Conservation (phyloP, 176 grass and related monocot species). For the Bromus sterilis region DNA sequence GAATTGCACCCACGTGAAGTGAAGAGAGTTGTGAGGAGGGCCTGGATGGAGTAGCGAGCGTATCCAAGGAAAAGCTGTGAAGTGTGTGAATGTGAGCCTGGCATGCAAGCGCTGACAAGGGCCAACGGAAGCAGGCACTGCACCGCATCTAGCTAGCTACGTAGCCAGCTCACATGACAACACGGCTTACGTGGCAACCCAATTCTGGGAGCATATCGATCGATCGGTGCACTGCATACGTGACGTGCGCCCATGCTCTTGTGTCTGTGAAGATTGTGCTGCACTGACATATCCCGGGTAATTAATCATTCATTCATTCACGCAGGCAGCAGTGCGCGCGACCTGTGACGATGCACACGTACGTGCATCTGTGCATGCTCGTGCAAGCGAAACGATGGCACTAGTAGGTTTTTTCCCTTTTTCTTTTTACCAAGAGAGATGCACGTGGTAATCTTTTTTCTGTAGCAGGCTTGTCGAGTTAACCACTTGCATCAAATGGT, state of each 20-base stretch:
- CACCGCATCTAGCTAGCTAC: constrained; percentile 12
- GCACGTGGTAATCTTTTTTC: background rate
- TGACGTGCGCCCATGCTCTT: background rate
- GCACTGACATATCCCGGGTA: background rate
- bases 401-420: no score
- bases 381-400: background rate
- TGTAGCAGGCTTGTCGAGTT: background rate
- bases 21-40: constrained; percentile 20
- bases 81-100: background rate
- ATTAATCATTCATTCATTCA: no score
- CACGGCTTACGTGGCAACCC: background rate
- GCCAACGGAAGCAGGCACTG: constrained; percentile 17
- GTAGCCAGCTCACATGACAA: constrained; percentile 14
- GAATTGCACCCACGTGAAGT: constrained; percentile 30
- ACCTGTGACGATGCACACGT: background rate
- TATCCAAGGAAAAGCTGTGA: constrained; percentile 19
- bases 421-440: no score
- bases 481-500: constrained; percentile 11
- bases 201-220: background rate
- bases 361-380: background rate
- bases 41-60: background rate
- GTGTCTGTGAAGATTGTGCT: background rate
- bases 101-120: background rate
- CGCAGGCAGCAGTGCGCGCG: background rate
- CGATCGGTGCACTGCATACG: background rate